These are phyloP conservation scores for Sungouiozyma intestinalis DNA, from an alignment of 805 yeast genomes.

Conservation along the genomic window DNA sequence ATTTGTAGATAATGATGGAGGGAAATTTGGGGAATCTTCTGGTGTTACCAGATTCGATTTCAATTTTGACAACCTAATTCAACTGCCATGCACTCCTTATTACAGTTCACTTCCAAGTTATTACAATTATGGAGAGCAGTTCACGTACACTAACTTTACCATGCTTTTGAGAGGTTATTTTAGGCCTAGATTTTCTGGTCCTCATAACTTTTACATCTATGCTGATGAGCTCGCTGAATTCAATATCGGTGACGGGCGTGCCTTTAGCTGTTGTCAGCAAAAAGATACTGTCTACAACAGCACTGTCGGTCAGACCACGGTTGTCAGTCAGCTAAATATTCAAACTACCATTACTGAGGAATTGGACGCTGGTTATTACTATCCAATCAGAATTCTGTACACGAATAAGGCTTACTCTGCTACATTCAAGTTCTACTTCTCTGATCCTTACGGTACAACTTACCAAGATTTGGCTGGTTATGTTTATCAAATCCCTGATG, in stretches of 20 bases:
- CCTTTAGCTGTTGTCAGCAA: background rate
- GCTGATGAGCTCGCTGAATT: background rate
- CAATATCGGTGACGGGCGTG: background rate
- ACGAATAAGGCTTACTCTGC: background rate
- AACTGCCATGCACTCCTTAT: background rate
- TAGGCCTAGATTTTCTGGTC: background rate
- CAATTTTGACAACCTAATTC: background rate
- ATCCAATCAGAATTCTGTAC: background rate
- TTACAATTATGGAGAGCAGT: background rate
- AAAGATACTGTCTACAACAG: background rate
- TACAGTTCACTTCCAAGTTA: background rate
- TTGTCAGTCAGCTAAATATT: background rate
- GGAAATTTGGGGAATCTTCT: background rate
- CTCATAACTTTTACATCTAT: background rate
- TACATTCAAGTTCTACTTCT: background rate
- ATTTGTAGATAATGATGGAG: background rate
- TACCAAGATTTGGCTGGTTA: background rate
- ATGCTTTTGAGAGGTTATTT: background rate
- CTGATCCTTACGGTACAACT: background rate
- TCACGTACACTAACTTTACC: background rate
- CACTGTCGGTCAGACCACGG: background rate
- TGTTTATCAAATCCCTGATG: background rate
- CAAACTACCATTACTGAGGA: background rate
- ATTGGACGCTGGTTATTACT: background rate
- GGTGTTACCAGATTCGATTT: background rate